A percentile compares a stretch with the other conserved stretches of the same genome.
Conservation (phyloP, 2,329 filamentous ascomycete species). For the Teratosphaeria zuluensis region DNA sequence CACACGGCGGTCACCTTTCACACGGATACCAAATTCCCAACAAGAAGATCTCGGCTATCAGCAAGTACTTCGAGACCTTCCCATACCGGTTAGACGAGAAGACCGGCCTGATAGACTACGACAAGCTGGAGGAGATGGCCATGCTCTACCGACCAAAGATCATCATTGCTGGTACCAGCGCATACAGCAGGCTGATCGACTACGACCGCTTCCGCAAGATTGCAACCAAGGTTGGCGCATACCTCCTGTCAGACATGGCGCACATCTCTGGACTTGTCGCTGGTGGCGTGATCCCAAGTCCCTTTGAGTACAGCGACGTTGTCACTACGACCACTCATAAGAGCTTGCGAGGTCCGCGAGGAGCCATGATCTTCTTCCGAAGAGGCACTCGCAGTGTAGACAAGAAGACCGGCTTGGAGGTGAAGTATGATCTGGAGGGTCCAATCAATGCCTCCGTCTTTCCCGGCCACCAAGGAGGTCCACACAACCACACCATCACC, state of each 20-base stretch:
- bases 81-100: constrained; percentile 86
- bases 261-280: constrained; percentile 93
- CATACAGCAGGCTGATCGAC: constrained; percentile 92
- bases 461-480: constrained; percentile 93
- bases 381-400: constrained; percentile 79
- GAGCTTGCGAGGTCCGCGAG: constrained; percentile 85
- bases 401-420: constrained; percentile 75
- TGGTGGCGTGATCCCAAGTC: constrained; percentile 80
- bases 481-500: constrained; percentile 98
- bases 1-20: constrained; percentile 86
- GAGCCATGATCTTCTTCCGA: constrained; percentile 97
- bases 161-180: constrained; percentile 87
- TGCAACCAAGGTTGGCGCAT: constrained; percentile 69
- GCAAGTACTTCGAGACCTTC: constrained; percentile 97
- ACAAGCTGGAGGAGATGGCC: constrained; percentile 77
- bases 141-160: constrained; percentile 89
- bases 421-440: constrained; percentile 79
- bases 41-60: constrained; percentile 97
- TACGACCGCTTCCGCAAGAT: constrained; percentile 88
- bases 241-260: constrained; percentile 91
- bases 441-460: constrained; percentile 97
- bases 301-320: constrained; percentile 82
- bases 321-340: constrained; percentile 99
- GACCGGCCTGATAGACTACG: constrained; percentile 92
- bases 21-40: constrained; percentile 96